A percentile compares a stretch with the other conserved stretches of the same genome.
Conservation (phyloP, 768 basidiomycete species). For the Podaxis sp. region DNA sequence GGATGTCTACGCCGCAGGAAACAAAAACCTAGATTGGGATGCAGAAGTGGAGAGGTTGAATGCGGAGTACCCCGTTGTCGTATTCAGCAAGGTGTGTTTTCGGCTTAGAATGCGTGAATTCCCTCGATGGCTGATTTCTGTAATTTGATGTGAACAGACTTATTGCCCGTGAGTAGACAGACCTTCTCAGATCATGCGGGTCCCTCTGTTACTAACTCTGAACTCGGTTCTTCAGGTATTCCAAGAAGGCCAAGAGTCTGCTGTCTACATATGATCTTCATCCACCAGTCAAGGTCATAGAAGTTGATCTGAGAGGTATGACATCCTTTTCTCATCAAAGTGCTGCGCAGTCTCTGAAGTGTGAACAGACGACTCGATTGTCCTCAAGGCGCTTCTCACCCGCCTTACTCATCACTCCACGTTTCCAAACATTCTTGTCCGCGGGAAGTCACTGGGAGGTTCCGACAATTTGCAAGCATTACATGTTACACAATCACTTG, state of each 20-base stretch:
- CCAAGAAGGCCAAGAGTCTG: constrained; percentile 59
- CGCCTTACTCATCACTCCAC: constrained; percentile 68
- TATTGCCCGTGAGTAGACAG: constrained; percentile 68
- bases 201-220: not conserved
- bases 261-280: constrained; percentile 57
- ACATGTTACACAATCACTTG: constrained; percentile 48
- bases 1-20: constrained; percentile 53
- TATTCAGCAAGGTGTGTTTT: constrained; percentile 77
- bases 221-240: constrained; percentile 43
- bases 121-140: not conserved
- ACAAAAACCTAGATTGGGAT: constrained; percentile 43
- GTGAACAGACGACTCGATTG: constrained; percentile 52
- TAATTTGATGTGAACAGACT: constrained; percentile 38
- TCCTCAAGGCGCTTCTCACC: constrained; percentile 64
- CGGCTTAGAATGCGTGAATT: not conserved
- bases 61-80: constrained; percentile 59
- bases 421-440: constrained; percentile 74
- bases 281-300: constrained; percentile 68
- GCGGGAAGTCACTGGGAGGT: constrained; percentile 65
- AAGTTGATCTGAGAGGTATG: constrained; percentile 72
- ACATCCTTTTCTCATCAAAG: constrained; percentile 8
- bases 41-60: constrained; percentile 42
- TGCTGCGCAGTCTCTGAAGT: constrained; percentile 2
- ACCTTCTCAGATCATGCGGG: not conserved
- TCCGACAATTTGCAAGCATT: constrained; percentile 57